These are phyloP conservation scores for Gautieria morchelliformis DNA, from an alignment of 768 basidiomycete species.

Conservation along the genomic window DNA sequence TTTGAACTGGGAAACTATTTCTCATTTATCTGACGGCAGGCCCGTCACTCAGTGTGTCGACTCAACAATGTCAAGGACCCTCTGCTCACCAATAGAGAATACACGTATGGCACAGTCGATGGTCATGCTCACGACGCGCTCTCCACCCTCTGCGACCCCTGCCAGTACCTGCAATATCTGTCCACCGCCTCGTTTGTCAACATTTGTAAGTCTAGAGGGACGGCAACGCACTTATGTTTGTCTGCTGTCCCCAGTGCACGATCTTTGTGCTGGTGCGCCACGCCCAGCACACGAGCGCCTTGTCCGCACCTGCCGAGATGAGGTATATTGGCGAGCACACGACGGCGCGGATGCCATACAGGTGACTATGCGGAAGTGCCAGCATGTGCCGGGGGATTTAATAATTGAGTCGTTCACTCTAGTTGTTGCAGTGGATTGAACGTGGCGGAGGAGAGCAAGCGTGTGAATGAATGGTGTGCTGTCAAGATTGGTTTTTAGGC, in stretches of 20 bases:
- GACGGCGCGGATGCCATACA: no score
- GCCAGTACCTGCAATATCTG: constrained; percentile 66
- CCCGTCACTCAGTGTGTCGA: neutral
- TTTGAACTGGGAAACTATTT: constrained; percentile 91
- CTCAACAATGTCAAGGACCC: neutral
- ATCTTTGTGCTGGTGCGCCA: constrained; percentile 86
- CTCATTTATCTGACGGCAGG: constrained; percentile 44
- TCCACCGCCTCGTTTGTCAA: neutral
- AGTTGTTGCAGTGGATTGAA: no score
- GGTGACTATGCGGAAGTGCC: constrained; percentile 27
- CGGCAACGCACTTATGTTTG: constrained; percentile 46
- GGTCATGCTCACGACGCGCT: constrained; percentile 82
- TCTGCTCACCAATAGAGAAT: constrained; percentile 77
- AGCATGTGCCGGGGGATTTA: neutral
- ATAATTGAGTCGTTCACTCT: neutral
- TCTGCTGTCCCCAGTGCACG: constrained; percentile 86
- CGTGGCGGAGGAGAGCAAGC: no score
- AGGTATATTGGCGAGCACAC: no score
- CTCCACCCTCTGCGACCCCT: constrained; percentile 34
- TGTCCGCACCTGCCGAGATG: no score
- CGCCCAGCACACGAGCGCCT: constrained; percentile 90
- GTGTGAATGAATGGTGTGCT: no score
- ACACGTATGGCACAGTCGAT: constrained; percentile 88
- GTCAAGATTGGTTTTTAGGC: no score
- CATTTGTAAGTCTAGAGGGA: neutral